Evolutionary conservation across 2,329 filamentous ascomycete genomes (phyloP).

Genomic region (Fusarium circinatum): DNA sequence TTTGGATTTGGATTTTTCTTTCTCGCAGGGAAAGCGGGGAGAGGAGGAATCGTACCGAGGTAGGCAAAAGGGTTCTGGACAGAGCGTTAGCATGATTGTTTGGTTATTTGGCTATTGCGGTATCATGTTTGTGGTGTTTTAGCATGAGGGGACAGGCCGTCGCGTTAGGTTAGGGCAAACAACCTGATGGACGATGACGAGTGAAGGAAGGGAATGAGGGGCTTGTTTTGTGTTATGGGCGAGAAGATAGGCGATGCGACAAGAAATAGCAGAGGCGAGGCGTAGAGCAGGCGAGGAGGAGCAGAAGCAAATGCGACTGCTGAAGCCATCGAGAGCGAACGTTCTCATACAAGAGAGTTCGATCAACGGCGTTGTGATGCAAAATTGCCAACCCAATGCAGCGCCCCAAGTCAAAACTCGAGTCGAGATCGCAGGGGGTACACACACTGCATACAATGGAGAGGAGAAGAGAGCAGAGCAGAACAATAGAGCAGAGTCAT

Average conservation of each 20-base stretch:
- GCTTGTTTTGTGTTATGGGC: conserved; percentile 20
- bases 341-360: background rate
- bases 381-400: conserved; percentile 15
- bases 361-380: conserved; percentile 14
- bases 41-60: conserved; percentile 77
- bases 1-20: conserved; percentile 6
- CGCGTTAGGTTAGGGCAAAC: conserved; percentile 36
- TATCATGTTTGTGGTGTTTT: conserved; percentile 7
- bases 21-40: conserved; percentile 35
- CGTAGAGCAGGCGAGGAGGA: background rate
- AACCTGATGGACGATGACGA: conserved; percentile 34
- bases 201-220: conserved; percentile 32
- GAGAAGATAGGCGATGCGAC: background rate
- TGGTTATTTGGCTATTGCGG: background rate
- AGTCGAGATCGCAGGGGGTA: conserved; percentile 6
- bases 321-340: conserved; percentile 24
- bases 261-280: background rate
- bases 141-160: conserved; percentile 1
- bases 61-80: conserved; percentile 96
- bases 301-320: background rate
- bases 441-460: background rate
- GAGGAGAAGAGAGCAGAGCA: background rate
- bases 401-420: background rate
- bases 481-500: conserved; percentile 38
- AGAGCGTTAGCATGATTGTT: conserved; percentile 33